Evolutionary conservation across 1,284 basidiomycete genomes (phyloP).

Genomic region (Ceratobasidium sp.): DNA sequence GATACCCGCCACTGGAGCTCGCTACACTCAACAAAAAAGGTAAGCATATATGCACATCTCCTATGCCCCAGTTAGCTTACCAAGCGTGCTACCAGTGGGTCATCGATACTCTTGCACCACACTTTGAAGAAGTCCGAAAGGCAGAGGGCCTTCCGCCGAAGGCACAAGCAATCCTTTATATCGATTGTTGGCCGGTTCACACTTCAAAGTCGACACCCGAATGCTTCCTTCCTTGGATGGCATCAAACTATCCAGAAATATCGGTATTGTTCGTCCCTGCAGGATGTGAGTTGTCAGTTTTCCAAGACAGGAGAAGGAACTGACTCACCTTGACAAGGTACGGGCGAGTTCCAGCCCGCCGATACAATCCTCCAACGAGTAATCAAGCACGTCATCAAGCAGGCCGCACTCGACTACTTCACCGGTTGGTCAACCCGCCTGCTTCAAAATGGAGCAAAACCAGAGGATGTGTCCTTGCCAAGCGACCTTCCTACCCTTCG

Average conservation of each 20-base stretch:
- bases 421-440: background rate
- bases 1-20: conserved; percentile 13
- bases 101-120: background rate
- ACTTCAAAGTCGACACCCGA: background rate
- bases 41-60: background rate
- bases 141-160: background rate
- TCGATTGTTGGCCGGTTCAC: conserved; percentile 19
- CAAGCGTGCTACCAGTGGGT: background rate
- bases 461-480: background rate
- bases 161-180: background rate
- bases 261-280: background rate
- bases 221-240: conserved; percentile 16
- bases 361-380: conserved; percentile 3
- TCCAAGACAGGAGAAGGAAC: background rate
- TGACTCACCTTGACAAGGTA: background rate
- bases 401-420: background rate
- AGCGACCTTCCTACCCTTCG: background rate
- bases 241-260: background rate
- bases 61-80: background rate
- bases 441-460: background rate
- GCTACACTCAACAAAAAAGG: background rate
- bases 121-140: background rate
- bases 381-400: conserved; percentile 3
- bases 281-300: background rate
- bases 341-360: conserved; percentile 2